A percentile compares a stretch with the other conserved stretches of the same genome.
phyloP scores from a whole-genome alignment of 2,329 filamentous ascomycete genomes.

The Calonectria hongkongensis region DNA sequence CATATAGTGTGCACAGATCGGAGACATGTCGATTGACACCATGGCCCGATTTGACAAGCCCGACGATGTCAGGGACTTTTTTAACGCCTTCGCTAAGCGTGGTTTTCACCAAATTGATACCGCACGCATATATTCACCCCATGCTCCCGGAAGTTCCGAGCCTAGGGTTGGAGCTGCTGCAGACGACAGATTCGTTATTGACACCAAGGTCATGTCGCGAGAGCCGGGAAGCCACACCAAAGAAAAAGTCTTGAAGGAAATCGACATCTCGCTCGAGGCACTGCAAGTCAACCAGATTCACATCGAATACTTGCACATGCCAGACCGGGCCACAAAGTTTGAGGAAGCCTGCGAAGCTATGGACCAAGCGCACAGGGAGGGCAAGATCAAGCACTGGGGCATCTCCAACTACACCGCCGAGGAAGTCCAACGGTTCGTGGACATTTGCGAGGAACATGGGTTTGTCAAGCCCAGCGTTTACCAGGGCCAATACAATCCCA shows the following conservation, averaged over 20 bases:
- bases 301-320: constrained; percentile 46
- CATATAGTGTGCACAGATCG: constrained; percentile 39
- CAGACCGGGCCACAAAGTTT: constrained; percentile 64
- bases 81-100: constrained; percentile 46
- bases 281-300: constrained; percentile 52
- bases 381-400: constrained; percentile 67
- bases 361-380: constrained; percentile 62
- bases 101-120: constrained; percentile 59
- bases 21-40: constrained; percentile 47
- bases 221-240: constrained; percentile 55
- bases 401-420: constrained; percentile 67
- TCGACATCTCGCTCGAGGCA: constrained; percentile 58
- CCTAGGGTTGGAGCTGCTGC: constrained; percentile 55
- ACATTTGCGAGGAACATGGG: constrained; percentile 64
- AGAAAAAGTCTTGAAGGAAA: constrained; percentile 53
- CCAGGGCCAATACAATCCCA: constrained; percentile 68
- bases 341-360: constrained; percentile 65
- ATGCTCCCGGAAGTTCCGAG: constrained; percentile 55
- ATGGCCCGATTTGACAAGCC: constrained; percentile 52
- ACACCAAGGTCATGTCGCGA: constrained; percentile 59
- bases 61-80: constrained; percentile 53
- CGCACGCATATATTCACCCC: constrained; percentile 56
- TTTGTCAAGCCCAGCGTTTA: constrained; percentile 67
- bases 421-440: constrained; percentile 65
- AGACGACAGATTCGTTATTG: constrained; percentile 56